Conservation (phyloP, 2,329 filamentous ascomycete species). For the Cladosporium sp. region DNA sequence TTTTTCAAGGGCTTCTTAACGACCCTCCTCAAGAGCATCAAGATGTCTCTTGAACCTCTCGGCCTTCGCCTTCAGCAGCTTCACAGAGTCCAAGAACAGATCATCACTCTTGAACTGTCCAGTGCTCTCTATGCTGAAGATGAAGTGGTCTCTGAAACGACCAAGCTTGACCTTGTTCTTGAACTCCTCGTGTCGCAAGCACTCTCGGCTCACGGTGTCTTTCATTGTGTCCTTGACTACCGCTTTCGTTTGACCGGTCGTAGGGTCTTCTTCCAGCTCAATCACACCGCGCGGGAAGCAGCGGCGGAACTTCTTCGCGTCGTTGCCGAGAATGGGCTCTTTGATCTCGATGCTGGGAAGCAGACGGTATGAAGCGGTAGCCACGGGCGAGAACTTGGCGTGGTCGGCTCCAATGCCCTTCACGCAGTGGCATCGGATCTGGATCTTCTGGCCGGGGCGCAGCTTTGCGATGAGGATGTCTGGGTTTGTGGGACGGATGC, state of each 20-base stretch:
- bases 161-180: constrained; percentile 93
- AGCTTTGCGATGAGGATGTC: constrained; percentile 94
- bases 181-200: constrained; percentile 87
- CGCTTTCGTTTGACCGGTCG: constrained; percentile 75
- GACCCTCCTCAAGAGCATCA: constrained; percentile 43
- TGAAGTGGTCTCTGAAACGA: constrained; percentile 89
- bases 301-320: constrained; percentile 83
- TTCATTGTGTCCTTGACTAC: constrained; percentile 86
- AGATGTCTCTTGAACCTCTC: constrained; percentile 70
- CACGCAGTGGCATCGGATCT: constrained; percentile 87
- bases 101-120: constrained; percentile 94
- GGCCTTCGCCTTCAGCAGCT: constrained; percentile 83
- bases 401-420: constrained; percentile 94
- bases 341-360: constrained; percentile 84
- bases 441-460: constrained; percentile 83
- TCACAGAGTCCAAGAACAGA: constrained; percentile 86
- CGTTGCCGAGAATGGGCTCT: constrained; percentile 77
- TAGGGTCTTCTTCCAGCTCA: constrained; percentile 70
- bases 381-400: constrained; percentile 95
- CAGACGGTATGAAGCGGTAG: constrained; percentile 89
- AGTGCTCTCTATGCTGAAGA: constrained; percentile 91
- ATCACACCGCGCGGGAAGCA: constrained; percentile 94
- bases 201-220: constrained; percentile 93
- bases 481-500: constrained; percentile 78
- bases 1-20: constrained; percentile 20